phyloP scores from a whole-genome alignment of 1,284 basidiomycete genomes.

The Stygiomarasmius scandens region DNA sequence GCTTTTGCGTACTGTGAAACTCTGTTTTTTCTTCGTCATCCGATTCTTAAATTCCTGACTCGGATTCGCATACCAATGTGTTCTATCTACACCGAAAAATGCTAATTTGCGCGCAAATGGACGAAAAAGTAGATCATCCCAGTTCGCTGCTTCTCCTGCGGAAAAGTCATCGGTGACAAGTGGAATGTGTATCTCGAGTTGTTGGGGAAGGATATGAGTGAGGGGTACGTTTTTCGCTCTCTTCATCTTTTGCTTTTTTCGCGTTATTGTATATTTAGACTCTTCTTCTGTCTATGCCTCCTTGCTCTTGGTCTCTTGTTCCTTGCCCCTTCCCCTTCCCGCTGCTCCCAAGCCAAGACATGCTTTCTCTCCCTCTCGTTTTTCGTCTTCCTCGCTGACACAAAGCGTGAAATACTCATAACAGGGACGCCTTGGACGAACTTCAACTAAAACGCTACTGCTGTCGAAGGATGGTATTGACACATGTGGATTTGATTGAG shows the following conservation, averaged over 20 bases:
- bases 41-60: too few relatives aligned
- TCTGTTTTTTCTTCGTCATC: too few relatives aligned
- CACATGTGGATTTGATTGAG: conserved; percentile 96
- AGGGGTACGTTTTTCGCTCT: conserved; percentile 66
- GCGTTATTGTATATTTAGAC: neutral
- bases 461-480: conserved; percentile 96
- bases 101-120: too few relatives aligned
- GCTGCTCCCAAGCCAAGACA: too few relatives aligned
- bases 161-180: conserved; percentile 92
- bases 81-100: too few relatives aligned
- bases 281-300: too few relatives aligned
- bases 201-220: conserved; percentile 75
- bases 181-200: conserved; percentile 87
- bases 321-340: neutral
- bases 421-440: conserved; percentile 73
- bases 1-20: too few relatives aligned
- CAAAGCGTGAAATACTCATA: too few relatives aligned
- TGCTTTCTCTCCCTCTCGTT: too few relatives aligned
- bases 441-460: conserved; percentile 94
- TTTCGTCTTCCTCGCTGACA: too few relatives aligned
- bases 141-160: conserved; percentile 89
- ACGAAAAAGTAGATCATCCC: conserved; percentile 71
- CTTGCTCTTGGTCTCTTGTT: neutral
- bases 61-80: too few relatives aligned
- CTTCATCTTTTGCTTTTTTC: neutral